These are phyloP conservation scores for Tremella yokohamensis DNA, from an alignment of 768 basidiomycete species.

Conservation along the genomic window DNA sequence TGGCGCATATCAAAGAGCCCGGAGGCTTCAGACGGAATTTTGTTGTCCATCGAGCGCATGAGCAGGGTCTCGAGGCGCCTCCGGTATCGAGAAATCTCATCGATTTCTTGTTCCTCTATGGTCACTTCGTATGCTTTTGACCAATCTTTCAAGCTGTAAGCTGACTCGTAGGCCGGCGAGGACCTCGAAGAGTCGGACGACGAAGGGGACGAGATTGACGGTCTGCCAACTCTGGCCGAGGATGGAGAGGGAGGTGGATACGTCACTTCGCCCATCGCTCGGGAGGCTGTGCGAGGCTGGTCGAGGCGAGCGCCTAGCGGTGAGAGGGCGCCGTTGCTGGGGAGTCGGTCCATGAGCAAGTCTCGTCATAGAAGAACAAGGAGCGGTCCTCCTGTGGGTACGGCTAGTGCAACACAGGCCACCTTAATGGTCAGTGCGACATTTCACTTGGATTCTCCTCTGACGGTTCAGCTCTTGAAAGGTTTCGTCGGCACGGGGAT, in stretches of 20 bases:
- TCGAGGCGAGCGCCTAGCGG: slow-evolving; percentile 4
- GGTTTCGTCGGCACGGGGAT: slow-evolving; percentile 94
- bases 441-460: slow-evolving; percentile 1
- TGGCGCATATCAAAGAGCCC: slow-evolving; percentile 91
- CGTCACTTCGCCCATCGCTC: slow-evolving; percentile 13
- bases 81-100: slow-evolving; percentile 75
- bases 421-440: slow-evolving; percentile 72
- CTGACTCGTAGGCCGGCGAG: slow-evolving; percentile 67
- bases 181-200: slow-evolving; percentile 81
- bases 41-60: slow-evolving; percentile 66
- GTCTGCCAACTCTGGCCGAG: slow-evolving; percentile 1
- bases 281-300: not conserved
- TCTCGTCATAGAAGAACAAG: slow-evolving; percentile 53
- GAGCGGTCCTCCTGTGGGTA: slow-evolving; percentile 68
- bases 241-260: slow-evolving; percentile 10
- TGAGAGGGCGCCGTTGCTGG: slow-evolving; percentile 43
- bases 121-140: slow-evolving; percentile 76
- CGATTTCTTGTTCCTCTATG: slow-evolving; percentile 90
- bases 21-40: slow-evolving; percentile 92
- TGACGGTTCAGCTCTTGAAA: slow-evolving; percentile 68
- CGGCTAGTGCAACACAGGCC: slow-evolving; percentile 85
- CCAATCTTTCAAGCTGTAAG: not conserved
- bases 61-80: slow-evolving; percentile 62
- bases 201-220: slow-evolving; percentile 54
- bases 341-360: slow-evolving; percentile 35